A percentile compares a stretch with the other conserved stretches of the same genome.
These are phyloP conservation scores for Neurospora sp. DNA, from an alignment of 495 filamentous ascomycete genomes.

Conservation along the genomic window DNA sequence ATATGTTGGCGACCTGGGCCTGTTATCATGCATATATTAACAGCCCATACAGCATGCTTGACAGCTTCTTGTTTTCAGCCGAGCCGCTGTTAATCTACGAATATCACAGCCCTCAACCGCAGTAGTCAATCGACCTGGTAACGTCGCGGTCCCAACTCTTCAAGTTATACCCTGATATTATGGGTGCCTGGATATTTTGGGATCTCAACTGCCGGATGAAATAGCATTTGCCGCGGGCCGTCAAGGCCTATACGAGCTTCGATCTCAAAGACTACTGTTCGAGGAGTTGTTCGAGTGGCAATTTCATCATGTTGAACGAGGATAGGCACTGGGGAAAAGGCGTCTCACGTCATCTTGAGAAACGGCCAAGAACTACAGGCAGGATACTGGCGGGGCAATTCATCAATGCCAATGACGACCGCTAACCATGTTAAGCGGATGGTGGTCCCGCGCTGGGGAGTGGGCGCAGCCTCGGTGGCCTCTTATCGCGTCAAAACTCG, in stretches of 20 bases:
- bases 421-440: not conserved
- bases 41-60: not conserved
- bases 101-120: not conserved
- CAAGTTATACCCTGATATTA: not conserved
- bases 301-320: not conserved
- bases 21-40: not conserved
- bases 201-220: not conserved
- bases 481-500: not conserved
- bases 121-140: not conserved
- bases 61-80: not conserved
- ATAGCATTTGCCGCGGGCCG: not conserved
- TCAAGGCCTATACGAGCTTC: not conserved
- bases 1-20: not conserved
- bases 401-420: not conserved
- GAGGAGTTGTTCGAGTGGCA: not conserved
- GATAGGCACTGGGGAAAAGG: not conserved
- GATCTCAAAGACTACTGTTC: not conserved
- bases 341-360: slow-evolving; percentile 8
- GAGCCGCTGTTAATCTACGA: not conserved
- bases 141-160: not conserved
- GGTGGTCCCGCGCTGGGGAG: not conserved
- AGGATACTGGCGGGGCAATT: slow-evolving; percentile 2
- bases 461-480: not conserved
- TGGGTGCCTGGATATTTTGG: not conserved
- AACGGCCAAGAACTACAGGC: not conserved